A percentile compares a stretch with the other conserved stretches of the same genome.
Conservation (phyloP, 352 stramenopile species). For the Bremia lactucae region DNA sequence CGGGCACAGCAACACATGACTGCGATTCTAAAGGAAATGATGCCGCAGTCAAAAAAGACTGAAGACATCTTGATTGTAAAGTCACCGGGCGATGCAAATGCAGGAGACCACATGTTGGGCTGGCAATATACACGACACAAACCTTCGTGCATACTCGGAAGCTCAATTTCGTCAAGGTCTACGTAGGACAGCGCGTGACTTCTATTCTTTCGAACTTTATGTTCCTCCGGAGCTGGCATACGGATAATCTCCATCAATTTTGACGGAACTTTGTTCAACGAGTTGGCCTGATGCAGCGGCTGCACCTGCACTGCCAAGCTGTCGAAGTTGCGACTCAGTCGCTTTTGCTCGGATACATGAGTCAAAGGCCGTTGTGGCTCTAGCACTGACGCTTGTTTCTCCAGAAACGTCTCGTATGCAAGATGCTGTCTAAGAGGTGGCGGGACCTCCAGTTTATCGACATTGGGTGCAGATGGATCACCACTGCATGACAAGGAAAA, state of each 20-base stretch:
- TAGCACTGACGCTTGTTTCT: constrained; percentile 9
- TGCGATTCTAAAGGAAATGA: constrained; percentile 39
- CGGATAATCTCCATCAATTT: constrained; percentile 19
- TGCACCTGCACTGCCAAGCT: constrained; percentile 11
- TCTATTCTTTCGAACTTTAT: constrained; percentile 11
- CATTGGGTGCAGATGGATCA: constrained; percentile 13
- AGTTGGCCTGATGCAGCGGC: constrained; percentile 6
- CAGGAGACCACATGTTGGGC: constrained; percentile 54
- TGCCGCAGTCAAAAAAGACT: constrained; percentile 26
- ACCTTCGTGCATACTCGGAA: constrained; percentile 54
- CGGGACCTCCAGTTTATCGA: constrained; percentile 1
- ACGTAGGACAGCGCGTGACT: constrained; percentile 12
- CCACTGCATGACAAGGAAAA: constrained; percentile 18
- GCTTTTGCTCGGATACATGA: constrained; percentile 8
- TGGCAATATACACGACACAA: constrained; percentile 59
- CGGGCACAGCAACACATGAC: constrained; percentile 48
- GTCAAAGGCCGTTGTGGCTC: constrained; percentile 1
- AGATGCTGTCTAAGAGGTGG: constrained; percentile 7
- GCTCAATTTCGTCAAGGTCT: constrained; percentile 45
- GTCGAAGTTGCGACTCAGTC: constrained; percentile 17
- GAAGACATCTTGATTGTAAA: constrained; percentile 66
- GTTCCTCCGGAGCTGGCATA: constrained; percentile 6
- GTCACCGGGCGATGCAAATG: constrained; percentile 61
- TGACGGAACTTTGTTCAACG: constrained; percentile 1
- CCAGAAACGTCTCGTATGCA: constrained; percentile 26